Percentiles rank a stretch among this genome's conserved stretches.
phyloP scores from a whole-genome alignment of 768 basidiomycete genomes.

The Lentinula sp. region DNA sequence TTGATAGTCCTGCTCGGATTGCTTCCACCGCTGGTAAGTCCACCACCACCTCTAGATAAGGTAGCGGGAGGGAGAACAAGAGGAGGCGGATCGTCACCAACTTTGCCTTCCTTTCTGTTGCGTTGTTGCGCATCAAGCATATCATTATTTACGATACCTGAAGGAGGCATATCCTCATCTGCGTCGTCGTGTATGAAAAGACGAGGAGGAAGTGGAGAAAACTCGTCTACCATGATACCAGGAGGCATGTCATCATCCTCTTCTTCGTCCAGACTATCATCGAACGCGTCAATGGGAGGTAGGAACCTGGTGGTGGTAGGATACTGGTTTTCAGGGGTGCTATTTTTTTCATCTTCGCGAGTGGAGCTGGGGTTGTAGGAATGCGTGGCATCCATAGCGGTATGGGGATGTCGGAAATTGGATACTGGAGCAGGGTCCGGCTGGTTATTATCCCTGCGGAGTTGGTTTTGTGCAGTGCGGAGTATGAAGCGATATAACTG shows the following conservation, averaged over 20 bases:
- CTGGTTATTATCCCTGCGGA: neutral
- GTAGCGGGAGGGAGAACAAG: neutral
- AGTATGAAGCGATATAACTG: neutral
- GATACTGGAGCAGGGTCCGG: neutral
- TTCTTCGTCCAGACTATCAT: neutral
- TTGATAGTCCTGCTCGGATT: neutral
- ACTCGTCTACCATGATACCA: neutral
- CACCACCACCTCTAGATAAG: too few relatives aligned
- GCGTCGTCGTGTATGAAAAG: neutral
- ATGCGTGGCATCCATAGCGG: neutral
- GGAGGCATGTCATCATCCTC: slow-evolving; percentile 4
- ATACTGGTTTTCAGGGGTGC: neutral
- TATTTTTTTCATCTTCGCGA: neutral
- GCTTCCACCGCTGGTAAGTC: too few relatives aligned
- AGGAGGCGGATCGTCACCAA: neutral
- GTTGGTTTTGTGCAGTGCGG: neutral
- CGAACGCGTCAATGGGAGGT: neutral
- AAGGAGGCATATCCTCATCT: neutral
- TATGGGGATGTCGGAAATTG: neutral
- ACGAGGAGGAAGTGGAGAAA: neutral
- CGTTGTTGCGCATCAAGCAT: neutral
- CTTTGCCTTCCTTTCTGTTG: neutral
- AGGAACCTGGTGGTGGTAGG: neutral
- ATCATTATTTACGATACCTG: neutral
- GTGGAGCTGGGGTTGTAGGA: neutral